Evolutionary conservation across 2,329 filamentous ascomycete genomes (phyloP), one percentile per base, ranked within the genome.

Genomic region (Sclerotinia sclerotiorum): DNA sequence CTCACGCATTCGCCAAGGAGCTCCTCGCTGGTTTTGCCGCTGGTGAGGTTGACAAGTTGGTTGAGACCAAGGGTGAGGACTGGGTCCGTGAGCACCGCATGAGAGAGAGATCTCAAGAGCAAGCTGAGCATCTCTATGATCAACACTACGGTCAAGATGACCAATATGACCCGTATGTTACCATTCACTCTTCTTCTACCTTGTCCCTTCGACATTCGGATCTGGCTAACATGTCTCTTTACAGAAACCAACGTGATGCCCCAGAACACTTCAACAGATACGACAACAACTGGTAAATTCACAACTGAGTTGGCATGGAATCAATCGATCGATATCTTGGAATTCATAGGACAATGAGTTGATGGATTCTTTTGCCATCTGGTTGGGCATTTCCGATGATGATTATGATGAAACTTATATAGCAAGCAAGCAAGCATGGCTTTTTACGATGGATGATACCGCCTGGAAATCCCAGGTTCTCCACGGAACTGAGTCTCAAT

Each of bases 1-100:
- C 83, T 72, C 91, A 94, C 81, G 81, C 81, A 54, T 90, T 92
- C 76, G 92, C 92, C 77, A 94, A 94, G 83, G 91, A 94, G 81
- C 78, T 90, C 56, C 80, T 94, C 44, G 90, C 85, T 21, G 90
- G 88, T 69, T 82, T 94, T 68, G 91, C 89, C 39, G 90, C 87
- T 60, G 90, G 86, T 70, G 90, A 93, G 80, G 85, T 92, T 76
- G 91, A 94, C 82, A 90, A 88, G 80, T 84, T 94, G 44, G 84
- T 86, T 74, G 91, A 90, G 83, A 88, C 85, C 74, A 89, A 89
- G 83, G 88, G 88, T n/a, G 78, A 87, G 72, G 84, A 89, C 78
- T 82, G 81, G 70, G 74, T 84, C 70, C 60, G 60, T 32, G 67
- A 65, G 44, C 61, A 66, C 61, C 19, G 51, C 21, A 86, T 90